Evolutionary conservation across 1,139 yeast species (phyloP), one percentile per base, ranked within the genome.

Genomic region (Wickerhamiella infanticola): DNA sequence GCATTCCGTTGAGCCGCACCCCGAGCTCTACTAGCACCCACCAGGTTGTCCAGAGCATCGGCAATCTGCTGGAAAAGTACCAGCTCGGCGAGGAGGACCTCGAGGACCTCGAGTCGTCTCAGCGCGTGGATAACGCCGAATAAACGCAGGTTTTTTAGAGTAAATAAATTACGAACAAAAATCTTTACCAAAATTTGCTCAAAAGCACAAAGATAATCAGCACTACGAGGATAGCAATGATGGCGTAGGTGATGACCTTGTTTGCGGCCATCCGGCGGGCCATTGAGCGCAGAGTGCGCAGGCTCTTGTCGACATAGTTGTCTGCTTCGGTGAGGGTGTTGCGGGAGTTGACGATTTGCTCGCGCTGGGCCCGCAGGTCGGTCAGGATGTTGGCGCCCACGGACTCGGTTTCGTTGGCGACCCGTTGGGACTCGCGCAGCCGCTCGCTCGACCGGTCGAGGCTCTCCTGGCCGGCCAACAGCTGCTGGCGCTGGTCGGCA

Each of bases 191-290:
- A 62, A 90, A 85, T 63, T 90, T 90, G 60, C 90, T 80, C 47
- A 84, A 86, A 52, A 90, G 70, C 25, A 88, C 96, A 53, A 93
- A 70, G 52, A 90, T 68, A 48, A 93, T 93, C 57, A 93, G 72
- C 48, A 90, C 61, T 5, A 90, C 77, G 58, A 93, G 73, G 13
- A 90, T 88, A 2, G 83, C 95, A 49, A 93, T 90, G 49, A 93
- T 90, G n/a, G 94, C 95, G 57, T 86, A 85, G 49, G 95, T 86
- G 51, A 93, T 84, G 55, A 88, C 73, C 63, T 86, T 81, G 64
- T 93, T 93, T 3, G 97, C 94, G n/a, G 94, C 88, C 70, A 90
- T 73, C 58, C 98, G 53, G 63, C 97, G 73, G 31, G 95, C 81
- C 98, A 93, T 93, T 24, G 85, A 74, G 57, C 85, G 79, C 58